Evolutionary conservation across 83 land plant genomes (phyloP).

Genomic region (Isoetes engelmannii): DNA sequence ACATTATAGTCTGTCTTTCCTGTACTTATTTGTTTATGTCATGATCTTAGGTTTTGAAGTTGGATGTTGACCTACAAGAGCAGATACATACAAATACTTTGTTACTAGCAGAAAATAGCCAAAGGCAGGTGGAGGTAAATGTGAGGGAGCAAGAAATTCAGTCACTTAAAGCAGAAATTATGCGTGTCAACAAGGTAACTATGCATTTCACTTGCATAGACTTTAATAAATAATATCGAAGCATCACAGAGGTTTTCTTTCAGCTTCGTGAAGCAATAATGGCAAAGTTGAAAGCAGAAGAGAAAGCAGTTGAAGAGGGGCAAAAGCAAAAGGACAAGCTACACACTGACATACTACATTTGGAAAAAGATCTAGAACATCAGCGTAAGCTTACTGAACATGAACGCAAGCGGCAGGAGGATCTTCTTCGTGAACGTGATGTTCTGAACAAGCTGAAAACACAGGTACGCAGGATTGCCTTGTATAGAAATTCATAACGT

Average conservation of each 20-base stretch:
- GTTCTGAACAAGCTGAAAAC: slow-evolving; percentile 35
- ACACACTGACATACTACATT: slow-evolving; percentile 8
- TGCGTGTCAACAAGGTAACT: slow-evolving; percentile 33
- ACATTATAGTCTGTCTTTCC: neutral
- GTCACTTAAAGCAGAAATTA: slow-evolving; percentile 17
- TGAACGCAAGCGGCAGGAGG: slow-evolving; percentile 29
- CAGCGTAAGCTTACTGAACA: slow-evolving; percentile 32
- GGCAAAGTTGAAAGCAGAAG: slow-evolving; percentile 23
- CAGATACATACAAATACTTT: slow-evolving; percentile 33
- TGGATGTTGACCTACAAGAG: slow-evolving; percentile 30
- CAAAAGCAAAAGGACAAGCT: slow-evolving; percentile 23
- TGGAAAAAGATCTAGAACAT: slow-evolving; percentile 28
- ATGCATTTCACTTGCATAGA: neutral
- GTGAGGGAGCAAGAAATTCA: slow-evolving; percentile 5
- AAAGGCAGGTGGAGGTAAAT: slow-evolving; percentile 36
- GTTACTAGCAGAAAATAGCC: slow-evolving; percentile 35
- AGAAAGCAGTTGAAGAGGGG: slow-evolving; percentile 25
- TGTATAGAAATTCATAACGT: neutral
- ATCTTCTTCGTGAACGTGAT: slow-evolving; percentile 30
- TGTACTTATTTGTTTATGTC: neutral
- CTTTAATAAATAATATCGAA: neutral
- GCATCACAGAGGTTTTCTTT: neutral
- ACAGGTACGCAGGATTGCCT: slow-evolving; percentile 13
- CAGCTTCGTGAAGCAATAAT: slow-evolving; percentile 34
- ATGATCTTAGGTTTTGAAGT: slow-evolving; percentile 19